These are phyloP conservation scores for Beta lomatogona DNA, from an alignment of 179 eudicot species.

Conservation along the genomic window DNA sequence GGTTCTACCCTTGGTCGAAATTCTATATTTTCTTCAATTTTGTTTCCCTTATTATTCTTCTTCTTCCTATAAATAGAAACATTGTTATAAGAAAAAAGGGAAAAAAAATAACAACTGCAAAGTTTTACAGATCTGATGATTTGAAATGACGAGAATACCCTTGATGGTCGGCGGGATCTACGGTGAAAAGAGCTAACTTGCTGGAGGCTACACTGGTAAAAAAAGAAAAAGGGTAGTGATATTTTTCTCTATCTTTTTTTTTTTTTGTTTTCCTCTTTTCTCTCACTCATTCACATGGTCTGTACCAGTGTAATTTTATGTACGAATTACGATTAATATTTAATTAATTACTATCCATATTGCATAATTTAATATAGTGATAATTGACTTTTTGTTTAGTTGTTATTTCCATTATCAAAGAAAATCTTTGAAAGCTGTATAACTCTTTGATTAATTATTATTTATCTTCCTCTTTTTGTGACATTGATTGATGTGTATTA, in stretches of 20 bases:
- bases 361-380: background rate
- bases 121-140: slow-evolving; percentile 28
- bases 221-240: slow-evolving; percentile 21
- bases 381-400: background rate
- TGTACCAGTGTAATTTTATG: slow-evolving; percentile 33
- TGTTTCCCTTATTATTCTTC: background rate
- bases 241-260: background rate
- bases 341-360: background rate
- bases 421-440: slow-evolving; percentile 20
- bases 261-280: background rate
- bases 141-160: slow-evolving; percentile 30
- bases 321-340: slow-evolving; percentile 31
- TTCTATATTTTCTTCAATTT: slow-evolving; percentile 12
- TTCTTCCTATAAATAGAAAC: background rate
- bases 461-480: background rate
- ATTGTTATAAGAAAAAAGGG: background rate
- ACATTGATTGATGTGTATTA: slow-evolving; percentile 5
- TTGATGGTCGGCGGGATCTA: slow-evolving; percentile 25
- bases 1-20: slow-evolving; percentile 14
- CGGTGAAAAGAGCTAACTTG: slow-evolving; percentile 5
- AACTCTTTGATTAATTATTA: background rate
- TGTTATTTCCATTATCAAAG: background rate
- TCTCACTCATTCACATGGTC: slow-evolving; percentile 27
- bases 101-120: slow-evolving; percentile 6
- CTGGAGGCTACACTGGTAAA: slow-evolving; percentile 5